Base-by-base conservation (phyloP, 2,329 filamentous ascomycete genomes). In the Hortaea werneckii region DNA sequence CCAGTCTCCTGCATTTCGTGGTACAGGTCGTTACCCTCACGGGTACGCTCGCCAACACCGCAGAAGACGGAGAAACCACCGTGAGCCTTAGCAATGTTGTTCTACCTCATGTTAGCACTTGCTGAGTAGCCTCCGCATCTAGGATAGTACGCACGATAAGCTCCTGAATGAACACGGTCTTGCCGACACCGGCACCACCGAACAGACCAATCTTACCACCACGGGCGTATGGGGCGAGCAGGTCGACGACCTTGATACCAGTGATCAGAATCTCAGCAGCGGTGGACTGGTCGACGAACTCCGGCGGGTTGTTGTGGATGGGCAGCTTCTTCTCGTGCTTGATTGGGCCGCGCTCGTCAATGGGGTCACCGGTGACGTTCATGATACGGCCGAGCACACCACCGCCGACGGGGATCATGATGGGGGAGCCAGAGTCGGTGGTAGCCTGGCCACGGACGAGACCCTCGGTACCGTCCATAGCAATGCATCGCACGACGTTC, bases 181-280 rank as follows among this genome's bases (percentile, higher is more conserved):
- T 98, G 75, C 92, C 92, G 80, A 98, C 92, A 94, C 92, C 92
- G 65, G 92, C 92, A 90, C 92, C 92, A 77, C 92, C 92, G 78
- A 98, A 98, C 63, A 98, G 88, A 87, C 92, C 92, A 81, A 98
- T 98, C 85, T 98, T 98, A 83, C 92, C 92, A 87, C 92, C 92
- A 94, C 92, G 92, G 71, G 92, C 92, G 75, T 98, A 98, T 66
- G 92, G 92, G 65, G 92, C 92, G 67, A 98, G 83, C 60, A 98
- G 81, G 73, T 98, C 92, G 76, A 98, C 92, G 72, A 98, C 92
- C 85, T 98, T 98, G 82, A 98, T 98, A 83, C 92, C 92, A 61
- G 92, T 98, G 65, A 94, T 86, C 62, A 98, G 82, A 73, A 98
- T 83, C 78, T 98, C 92, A 63, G 92, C 92, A 64, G 81, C 78